A percentile compares a stretch with the other conserved stretches of the same genome.
These are phyloP conservation scores for Aphanocladium album DNA, from an alignment of 2,329 filamentous ascomycete species.

Conservation along the genomic window DNA sequence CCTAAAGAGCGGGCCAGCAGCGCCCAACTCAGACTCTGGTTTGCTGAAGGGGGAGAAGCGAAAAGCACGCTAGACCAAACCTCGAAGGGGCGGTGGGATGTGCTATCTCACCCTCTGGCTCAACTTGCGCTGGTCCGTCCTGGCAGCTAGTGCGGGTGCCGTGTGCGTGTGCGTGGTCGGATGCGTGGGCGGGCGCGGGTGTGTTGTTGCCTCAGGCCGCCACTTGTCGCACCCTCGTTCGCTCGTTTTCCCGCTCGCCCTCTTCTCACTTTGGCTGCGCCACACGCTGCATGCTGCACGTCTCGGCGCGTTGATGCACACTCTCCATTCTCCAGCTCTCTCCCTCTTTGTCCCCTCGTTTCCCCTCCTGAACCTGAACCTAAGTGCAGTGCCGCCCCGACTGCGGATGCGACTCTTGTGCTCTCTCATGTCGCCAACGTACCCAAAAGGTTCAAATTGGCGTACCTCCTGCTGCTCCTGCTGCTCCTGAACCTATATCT, in stretches of 20 bases:
- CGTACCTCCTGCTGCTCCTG: too few species aligned
- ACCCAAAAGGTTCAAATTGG: too few species aligned
- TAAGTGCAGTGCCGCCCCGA: neutral
- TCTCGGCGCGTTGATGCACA: constrained; percentile 9
- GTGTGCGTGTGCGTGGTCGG: neutral
- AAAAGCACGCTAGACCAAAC: constrained; percentile 11
- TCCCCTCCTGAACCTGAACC: neutral
- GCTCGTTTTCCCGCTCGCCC: too few species aligned
- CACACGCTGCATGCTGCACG: constrained; percentile 7
- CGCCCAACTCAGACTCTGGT: neutral
- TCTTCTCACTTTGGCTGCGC: neutral
- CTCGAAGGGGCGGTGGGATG: constrained; percentile 9
- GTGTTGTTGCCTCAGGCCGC: constrained; percentile 5
- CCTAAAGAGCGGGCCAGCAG: constrained; percentile 2
- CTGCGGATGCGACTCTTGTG: constrained; percentile 1
- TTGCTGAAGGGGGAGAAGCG: constrained; percentile 1
- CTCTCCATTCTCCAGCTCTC: neutral
- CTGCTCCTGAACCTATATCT: too few species aligned
- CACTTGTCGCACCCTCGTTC: neutral
- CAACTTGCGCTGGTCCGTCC: neutral
- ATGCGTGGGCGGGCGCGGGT: neutral
- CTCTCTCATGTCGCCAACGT: too few species aligned
- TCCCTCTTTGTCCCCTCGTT: neutral
- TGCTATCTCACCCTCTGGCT: constrained; percentile 9
- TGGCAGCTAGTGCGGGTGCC: neutral